Base-by-base conservation (phyloP, 225 moss, liverwort and hornwort species). In the Thuidium tamariscinum region DNA sequence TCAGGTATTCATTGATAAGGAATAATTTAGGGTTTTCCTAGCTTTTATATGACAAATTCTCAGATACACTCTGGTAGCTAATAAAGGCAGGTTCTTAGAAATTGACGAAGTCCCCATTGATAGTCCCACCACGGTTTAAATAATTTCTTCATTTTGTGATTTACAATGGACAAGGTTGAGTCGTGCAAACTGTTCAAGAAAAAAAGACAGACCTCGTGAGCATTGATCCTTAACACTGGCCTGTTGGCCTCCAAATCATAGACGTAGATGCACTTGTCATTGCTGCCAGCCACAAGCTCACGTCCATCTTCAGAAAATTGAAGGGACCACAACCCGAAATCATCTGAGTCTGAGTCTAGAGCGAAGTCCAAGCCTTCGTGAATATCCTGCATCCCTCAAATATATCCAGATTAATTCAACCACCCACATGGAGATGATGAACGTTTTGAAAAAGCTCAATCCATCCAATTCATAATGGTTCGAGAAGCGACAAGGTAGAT, bases 201-300 rank as follows among this genome's bases (percentile, higher is more conserved):
- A 37, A 54, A 46, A n/a, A 63, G 69, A 9, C 87, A 87, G 60
- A 96, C 96, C 93, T 84, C 74, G 84, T 98, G 98, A 72, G 96
- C 98, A 69, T 76, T 25, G 30, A 96, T 93, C 74, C 91, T 92
- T 56, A 93, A 90, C 46, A 93, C 92, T 23, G 94, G 91, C 71
- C 88, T 94, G 74, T 93, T 96, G 51, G 93, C 92, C 83, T 96
- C 98, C 89, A 98, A 81, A 85, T 98, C 96, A 84, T 95, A 98
- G 49, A 96, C 92, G 80, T 96, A 94, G 42, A 98, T 97, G 82
- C 92, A 93, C 73, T 85, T 92, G 88, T 98, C 94, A 86, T 91
- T 97, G 90, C 94, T 94, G 77, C 98, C 98, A 87, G 96, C 98
- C 82, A 98, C 94, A 89, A 98, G 92, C 94, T 98, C 96, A 32